phyloP scores from a whole-genome alignment of 2,329 filamentous ascomycete genomes.

The Bipolaris victoriae region DNA sequence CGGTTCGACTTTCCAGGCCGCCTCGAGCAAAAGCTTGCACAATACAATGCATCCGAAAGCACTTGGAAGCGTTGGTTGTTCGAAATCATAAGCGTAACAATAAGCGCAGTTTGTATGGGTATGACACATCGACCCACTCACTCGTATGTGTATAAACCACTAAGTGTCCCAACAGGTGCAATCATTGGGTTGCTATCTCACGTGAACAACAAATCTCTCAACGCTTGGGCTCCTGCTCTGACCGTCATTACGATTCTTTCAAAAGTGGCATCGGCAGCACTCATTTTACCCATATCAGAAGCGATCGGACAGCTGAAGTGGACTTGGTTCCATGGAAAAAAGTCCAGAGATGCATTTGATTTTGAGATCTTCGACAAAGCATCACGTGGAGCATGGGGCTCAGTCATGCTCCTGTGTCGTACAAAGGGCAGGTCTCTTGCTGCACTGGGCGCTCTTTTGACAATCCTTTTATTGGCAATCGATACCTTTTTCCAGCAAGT shows the following conservation, averaged over 20 bases:
- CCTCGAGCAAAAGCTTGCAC: slow-evolving; percentile 31
- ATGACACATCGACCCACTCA: not conserved
- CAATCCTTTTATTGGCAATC: slow-evolving; percentile 27
- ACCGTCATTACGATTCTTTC: slow-evolving; percentile 31
- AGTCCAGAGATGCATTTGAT: slow-evolving; percentile 29
- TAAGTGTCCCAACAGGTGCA: slow-evolving; percentile 4
- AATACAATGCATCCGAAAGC: slow-evolving; percentile 30
- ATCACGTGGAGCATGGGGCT: slow-evolving; percentile 31
- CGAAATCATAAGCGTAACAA: slow-evolving; percentile 36
- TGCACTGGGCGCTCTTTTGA: slow-evolving; percentile 28
- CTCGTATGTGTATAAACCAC: not conserved
- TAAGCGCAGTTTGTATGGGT: slow-evolving; percentile 44
- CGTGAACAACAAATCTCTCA: slow-evolving; percentile 36
- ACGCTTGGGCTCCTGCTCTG: slow-evolving; percentile 39
- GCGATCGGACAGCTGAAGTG: slow-evolving; percentile 44
- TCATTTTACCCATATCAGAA: slow-evolving; percentile 36
- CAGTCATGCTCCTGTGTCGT: slow-evolving; percentile 24
- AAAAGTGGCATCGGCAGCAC: slow-evolving; percentile 33
- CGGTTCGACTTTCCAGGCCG: slow-evolving; percentile 25
- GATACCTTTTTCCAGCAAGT: slow-evolving; percentile 45
- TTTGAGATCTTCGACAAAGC: slow-evolving; percentile 45
- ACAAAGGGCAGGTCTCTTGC: slow-evolving; percentile 30
- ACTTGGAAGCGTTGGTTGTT: slow-evolving; percentile 35
- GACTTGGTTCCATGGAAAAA: slow-evolving; percentile 33
- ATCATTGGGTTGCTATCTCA: slow-evolving; percentile 43